Percentiles rank a stretch among this genome's conserved stretches.
phyloP scores from a whole-genome alignment of 2,329 filamentous ascomycete genomes.

The Phaeosphaeria sp. region DNA sequence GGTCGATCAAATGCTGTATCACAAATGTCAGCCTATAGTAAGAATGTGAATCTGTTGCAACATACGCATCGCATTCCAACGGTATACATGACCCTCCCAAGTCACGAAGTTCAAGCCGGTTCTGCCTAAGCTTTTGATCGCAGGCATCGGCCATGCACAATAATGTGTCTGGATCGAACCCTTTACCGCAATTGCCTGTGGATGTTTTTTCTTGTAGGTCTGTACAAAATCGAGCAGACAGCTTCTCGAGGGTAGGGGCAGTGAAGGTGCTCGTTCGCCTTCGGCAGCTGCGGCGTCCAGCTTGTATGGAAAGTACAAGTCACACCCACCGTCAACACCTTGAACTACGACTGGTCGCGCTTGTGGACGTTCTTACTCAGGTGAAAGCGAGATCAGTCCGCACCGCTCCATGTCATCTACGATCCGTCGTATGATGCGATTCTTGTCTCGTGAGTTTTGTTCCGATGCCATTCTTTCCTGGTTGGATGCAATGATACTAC shows the following conservation, averaged over 20 bases:
- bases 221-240: conserved; percentile 30
- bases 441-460: conserved; percentile 18
- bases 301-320: conserved; percentile 39
- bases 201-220: conserved; percentile 23
- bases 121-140: conserved; percentile 28
- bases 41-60: not conserved
- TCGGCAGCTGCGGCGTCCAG: conserved; percentile 9
- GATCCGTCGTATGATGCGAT: conserved; percentile 31
- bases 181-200: conserved; percentile 32
- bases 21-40: not conserved
- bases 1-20: conserved; percentile 36
- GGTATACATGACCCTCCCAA: conserved; percentile 38
- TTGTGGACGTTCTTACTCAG: conserved; percentile 30
- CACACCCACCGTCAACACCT: conserved; percentile 27
- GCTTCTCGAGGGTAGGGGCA: conserved; percentile 21
- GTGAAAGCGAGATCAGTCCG: conserved; percentile 25
- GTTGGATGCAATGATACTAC: conserved; percentile 8
- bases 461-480: conserved; percentile 12
- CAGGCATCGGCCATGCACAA: conserved; percentile 41
- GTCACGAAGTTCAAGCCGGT: conserved; percentile 31
- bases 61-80: conserved; percentile 41
- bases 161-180: conserved; percentile 39
- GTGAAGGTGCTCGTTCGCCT: conserved; percentile 13
- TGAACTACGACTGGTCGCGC: conserved; percentile 31
- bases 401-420: conserved; percentile 38